Percentiles rank a stretch among this genome's conserved stretches.
Conservation (phyloP, 202 grass and related monocot genomes). For the Setaria viridis region DNA sequence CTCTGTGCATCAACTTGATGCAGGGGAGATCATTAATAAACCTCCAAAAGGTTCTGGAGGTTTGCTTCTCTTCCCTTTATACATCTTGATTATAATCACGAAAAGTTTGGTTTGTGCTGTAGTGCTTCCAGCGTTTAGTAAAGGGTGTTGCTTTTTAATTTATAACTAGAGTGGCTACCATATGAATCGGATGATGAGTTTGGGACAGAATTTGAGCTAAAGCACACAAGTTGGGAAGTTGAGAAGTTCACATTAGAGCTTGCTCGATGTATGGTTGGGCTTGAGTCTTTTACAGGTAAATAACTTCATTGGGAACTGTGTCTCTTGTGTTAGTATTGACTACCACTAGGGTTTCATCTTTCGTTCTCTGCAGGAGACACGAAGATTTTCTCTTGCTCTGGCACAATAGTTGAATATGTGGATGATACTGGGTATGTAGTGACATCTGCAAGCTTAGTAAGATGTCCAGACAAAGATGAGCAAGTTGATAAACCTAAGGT, state of each 20-base stretch:
- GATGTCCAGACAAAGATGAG: conserved; percentile 17
- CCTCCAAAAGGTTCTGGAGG: background rate
- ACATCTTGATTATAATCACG: background rate
- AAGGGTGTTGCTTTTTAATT: background rate
- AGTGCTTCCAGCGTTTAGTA: background rate
- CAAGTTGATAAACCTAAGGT: conserved; percentile 5
- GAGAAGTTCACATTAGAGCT: conserved; percentile 6
- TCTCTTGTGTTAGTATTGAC: background rate
- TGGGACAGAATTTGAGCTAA: conserved; percentile 9
- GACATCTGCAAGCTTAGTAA: conserved; percentile 7
- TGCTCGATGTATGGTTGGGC: conserved; percentile 27
- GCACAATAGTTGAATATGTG: background rate
- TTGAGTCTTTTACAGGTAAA: background rate
- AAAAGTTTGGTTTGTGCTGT: background rate
- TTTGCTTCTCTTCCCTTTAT: conserved; percentile 8
- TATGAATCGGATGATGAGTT: conserved; percentile 18
- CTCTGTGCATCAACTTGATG: background rate
- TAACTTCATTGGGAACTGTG: background rate
- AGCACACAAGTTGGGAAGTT: background rate
- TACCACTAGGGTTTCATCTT: background rate
- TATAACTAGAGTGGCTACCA: background rate
- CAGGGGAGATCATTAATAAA: background rate
- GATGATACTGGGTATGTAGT: conserved; percentile 3
- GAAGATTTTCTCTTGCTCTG: background rate
- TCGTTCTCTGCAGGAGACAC: background rate